phyloP scores from a whole-genome alignment of 2,329 filamentous ascomycete species.

The Sporothrix curviconia region DNA sequence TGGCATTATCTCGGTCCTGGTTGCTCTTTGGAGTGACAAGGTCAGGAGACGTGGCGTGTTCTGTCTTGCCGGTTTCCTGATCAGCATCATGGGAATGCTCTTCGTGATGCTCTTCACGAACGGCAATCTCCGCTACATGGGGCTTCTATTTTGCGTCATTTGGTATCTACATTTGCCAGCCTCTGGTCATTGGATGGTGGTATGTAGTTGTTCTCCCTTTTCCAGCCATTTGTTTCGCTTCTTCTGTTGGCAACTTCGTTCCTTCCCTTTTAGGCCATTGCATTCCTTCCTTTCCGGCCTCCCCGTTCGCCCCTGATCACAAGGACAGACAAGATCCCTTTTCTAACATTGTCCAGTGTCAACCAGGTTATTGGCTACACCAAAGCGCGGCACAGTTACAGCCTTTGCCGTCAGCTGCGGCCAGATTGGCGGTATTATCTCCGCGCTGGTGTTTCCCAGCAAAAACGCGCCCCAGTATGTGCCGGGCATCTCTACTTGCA shows the following conservation, averaged over 20 bases:
- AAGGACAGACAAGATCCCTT: background rate
- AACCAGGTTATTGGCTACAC: conserved; percentile 4
- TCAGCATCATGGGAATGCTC: background rate
- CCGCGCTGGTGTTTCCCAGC: background rate
- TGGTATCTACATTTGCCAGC: conserved; percentile 1
- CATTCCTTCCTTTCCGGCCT: background rate
- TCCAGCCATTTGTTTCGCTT: too few relatives aligned
- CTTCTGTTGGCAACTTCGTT: too few relatives aligned
- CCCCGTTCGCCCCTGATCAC: background rate
- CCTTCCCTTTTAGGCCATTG: too few relatives aligned
- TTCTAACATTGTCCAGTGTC: background rate
- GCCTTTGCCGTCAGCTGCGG: conserved; percentile 1
- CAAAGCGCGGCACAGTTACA: background rate
- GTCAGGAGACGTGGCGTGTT: background rate
- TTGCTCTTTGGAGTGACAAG: background rate
- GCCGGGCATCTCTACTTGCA: background rate
- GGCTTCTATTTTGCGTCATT: background rate
- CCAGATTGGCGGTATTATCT: background rate
- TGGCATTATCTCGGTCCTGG: background rate
- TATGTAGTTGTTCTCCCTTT: background rate
- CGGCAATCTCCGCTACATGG: background rate
- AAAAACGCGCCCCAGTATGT: background rate
- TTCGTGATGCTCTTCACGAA: background rate
- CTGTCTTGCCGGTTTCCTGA: background rate
- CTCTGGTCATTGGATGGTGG: conserved; percentile 1